Conservation (phyloP, 108 stramenopile genomes). For the Nitzschia sp. region DNA sequence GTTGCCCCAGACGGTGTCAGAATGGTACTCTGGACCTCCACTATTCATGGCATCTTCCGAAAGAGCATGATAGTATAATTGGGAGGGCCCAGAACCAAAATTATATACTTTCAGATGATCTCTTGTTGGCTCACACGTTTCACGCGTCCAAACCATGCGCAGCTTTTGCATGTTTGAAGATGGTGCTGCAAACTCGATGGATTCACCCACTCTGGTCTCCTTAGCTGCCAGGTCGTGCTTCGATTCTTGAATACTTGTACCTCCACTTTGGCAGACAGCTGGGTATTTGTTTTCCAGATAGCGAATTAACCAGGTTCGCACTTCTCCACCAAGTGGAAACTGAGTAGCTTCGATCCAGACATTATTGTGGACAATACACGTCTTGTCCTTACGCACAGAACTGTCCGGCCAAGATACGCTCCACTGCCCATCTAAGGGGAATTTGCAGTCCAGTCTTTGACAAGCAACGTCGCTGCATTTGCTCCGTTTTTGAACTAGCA, state of each 20-base stretch:
- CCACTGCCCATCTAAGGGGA: slow-evolving; percentile 58
- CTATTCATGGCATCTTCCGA: not conserved
- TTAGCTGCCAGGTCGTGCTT: not conserved
- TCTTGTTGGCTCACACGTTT: not conserved
- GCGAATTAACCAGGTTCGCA: not conserved
- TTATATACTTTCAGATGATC: slow-evolving; percentile 15
- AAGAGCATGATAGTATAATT: not conserved
- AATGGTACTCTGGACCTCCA: slow-evolving; percentile 32
- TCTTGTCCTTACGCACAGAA: not conserved
- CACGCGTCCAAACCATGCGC: slow-evolving; percentile 31
- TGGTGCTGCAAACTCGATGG: slow-evolving; percentile 31
- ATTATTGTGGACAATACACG: not conserved
- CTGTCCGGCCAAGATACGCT: slow-evolving; percentile 24
- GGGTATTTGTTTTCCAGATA: not conserved
- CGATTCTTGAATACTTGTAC: not conserved
- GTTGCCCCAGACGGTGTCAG: slow-evolving; percentile 60
- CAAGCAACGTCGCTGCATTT: not conserved
- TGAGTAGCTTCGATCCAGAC: slow-evolving; percentile 20
- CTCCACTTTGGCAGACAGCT: slow-evolving; percentile 4
- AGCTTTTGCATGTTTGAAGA: not conserved
- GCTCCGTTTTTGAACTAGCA: slow-evolving; percentile 15
- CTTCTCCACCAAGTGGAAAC: not conserved
- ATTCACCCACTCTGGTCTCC: slow-evolving; percentile 32
- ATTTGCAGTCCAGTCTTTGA: slow-evolving; percentile 10
- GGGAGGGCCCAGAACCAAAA: not conserved